A percentile compares a stretch with the other conserved stretches of the same genome.
phyloP scores from a whole-genome alignment of 192 early-diverging fungal species.

The Coemansia sp. region DNA sequence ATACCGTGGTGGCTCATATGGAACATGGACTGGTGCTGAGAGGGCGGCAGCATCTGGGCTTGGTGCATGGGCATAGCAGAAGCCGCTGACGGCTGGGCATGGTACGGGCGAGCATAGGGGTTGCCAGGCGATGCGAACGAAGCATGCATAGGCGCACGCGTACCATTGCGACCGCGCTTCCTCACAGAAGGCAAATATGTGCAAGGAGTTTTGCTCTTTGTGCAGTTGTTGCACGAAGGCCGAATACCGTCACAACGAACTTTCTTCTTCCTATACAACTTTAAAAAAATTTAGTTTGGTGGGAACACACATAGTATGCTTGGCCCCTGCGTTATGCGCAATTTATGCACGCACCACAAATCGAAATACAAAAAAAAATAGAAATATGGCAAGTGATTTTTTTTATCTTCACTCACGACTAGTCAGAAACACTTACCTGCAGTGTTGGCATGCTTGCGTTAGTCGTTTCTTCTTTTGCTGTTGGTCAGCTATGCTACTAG shows the following conservation, averaged over 20 bases:
- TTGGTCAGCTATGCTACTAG: neutral
- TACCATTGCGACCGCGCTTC: slow-evolving; percentile 45
- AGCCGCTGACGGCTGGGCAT: slow-evolving; percentile 9
- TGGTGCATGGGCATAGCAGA: slow-evolving; percentile 16
- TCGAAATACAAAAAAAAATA: neutral
- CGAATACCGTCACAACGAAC: slow-evolving; percentile 53
- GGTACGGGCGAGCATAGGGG: slow-evolving; percentile 34
- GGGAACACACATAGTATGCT: neutral
- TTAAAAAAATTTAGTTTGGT: neutral
- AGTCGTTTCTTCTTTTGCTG: slow-evolving; percentile 53
- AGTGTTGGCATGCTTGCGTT: slow-evolving; percentile 54
- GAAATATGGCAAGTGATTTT: neutral
- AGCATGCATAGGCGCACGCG: slow-evolving; percentile 29
- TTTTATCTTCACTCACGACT: neutral
- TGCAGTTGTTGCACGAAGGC: slow-evolving; percentile 55
- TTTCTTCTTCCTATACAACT: slow-evolving; percentile 49
- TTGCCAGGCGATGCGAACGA: slow-evolving; percentile 10
- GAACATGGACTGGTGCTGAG: slow-evolving; percentile 9
- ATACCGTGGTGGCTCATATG: slow-evolving; percentile 1
- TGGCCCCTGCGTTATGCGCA: slow-evolving; percentile 12
- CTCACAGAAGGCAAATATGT: slow-evolving; percentile 40
- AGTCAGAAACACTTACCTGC: slow-evolving; percentile 31
- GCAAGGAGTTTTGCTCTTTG: slow-evolving; percentile 39
- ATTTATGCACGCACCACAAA: slow-evolving; percentile 7
- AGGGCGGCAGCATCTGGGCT: slow-evolving; percentile 7